These are phyloP conservation scores for Heliamphora exappendiculata DNA, from an alignment of 148 eudicot genomes.

Conservation along the genomic window DNA sequence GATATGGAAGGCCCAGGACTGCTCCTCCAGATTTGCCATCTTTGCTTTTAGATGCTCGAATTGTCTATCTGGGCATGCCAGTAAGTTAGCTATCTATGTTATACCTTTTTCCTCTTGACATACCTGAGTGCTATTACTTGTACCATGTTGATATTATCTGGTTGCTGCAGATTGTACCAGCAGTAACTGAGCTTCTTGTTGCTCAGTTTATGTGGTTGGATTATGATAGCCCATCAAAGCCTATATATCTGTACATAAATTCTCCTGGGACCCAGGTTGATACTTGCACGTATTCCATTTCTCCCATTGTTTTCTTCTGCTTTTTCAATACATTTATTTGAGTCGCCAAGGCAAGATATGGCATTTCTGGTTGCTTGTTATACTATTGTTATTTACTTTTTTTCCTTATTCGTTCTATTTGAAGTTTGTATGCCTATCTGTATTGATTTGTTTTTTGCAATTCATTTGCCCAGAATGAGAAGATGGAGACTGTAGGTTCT, in stretches of 20 bases:
- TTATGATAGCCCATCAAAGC: conserved; percentile 58
- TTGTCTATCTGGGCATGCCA: conserved; percentile 83
- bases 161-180: conserved; percentile 70
- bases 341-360: neutral
- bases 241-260: conserved; percentile 79
- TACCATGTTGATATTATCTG: conserved; percentile 6
- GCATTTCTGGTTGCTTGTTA: neutral
- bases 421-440: neutral
- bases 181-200: conserved; percentile 78
- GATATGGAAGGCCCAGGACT: conserved; percentile 56
- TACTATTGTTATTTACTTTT: neutral
- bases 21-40: conserved; percentile 92
- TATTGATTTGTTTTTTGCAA: conserved; percentile 7
- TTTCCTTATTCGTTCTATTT: neutral
- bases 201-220: conserved; percentile 90
- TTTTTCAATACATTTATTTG: neutral
- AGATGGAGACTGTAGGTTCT: conserved; percentile 70
- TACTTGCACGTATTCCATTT: neutral
- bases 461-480: conserved; percentile 47
- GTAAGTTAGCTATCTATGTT: conserved; percentile 29
- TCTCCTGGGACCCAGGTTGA: conserved; percentile 79
- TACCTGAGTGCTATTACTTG: neutral
- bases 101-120: neutral
- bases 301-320: neutral
- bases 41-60: conserved; percentile 62